Conservation (phyloP, 106 monocot species). For the Narthecium ossifragum region DNA sequence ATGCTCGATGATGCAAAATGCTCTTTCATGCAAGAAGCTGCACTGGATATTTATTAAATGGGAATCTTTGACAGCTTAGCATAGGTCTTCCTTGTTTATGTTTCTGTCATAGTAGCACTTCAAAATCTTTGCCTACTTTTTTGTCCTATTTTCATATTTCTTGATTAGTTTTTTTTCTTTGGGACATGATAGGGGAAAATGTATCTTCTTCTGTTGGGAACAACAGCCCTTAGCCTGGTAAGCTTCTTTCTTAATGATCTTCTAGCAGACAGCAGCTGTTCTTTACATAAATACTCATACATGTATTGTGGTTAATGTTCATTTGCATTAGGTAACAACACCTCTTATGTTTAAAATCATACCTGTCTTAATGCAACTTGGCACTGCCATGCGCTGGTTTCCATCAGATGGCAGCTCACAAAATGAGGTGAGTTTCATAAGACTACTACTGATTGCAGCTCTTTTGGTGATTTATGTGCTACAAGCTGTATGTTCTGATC, state of each 20-base stretch:
- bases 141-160: neutral
- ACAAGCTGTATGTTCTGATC: neutral
- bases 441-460: neutral
- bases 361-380: constrained; percentile 62
- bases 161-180: neutral
- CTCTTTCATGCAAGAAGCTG: too few relatives aligned
- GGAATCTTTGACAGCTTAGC: too few relatives aligned
- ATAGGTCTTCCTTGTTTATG: too few relatives aligned
- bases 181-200: constrained; percentile 65
- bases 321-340: constrained; percentile 53
- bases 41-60: too few relatives aligned
- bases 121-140: too few relatives aligned
- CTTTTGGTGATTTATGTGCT: neutral
- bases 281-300: neutral
- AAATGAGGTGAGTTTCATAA: constrained; percentile 35
- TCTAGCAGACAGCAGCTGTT: neutral
- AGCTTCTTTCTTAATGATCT: constrained; percentile 6
- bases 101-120: too few relatives aligned
- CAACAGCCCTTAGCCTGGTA: constrained; percentile 97
- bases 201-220: constrained; percentile 92
- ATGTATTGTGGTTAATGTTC: too few relatives aligned
- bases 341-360: constrained; percentile 78
- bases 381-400: constrained; percentile 70
- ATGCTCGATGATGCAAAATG: too few relatives aligned
- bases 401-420: constrained; percentile 56